These are phyloP conservation scores for Psilocybe cyanescens DNA, from an alignment of 768 basidiomycete genomes.

Conservation along the genomic window DNA sequence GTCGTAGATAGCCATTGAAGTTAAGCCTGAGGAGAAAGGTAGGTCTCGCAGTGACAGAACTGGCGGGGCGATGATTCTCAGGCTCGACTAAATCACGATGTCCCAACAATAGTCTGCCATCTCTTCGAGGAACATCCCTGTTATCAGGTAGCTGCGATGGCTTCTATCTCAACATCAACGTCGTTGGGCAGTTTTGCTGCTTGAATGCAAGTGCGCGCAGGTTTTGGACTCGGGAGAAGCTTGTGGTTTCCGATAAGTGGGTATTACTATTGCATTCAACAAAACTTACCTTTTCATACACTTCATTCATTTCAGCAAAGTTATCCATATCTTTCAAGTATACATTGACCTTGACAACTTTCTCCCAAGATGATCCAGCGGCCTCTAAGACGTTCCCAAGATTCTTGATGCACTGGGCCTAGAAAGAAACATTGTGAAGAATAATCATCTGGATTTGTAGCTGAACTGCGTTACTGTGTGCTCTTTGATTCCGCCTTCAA, in stretches of 20 bases:
- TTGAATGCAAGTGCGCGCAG: conserved; percentile 78
- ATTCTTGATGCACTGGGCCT: conserved; percentile 64
- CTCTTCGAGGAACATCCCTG: neutral
- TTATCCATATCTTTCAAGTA: conserved; percentile 66
- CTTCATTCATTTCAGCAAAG: conserved; percentile 58
- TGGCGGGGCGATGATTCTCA: too few species aligned
- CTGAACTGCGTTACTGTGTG: conserved; percentile 49
- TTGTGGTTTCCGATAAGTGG: conserved; percentile 18
- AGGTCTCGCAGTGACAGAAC: too few species aligned
- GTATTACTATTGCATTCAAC: neutral
- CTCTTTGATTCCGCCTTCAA: conserved; percentile 59
- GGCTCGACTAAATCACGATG: too few species aligned
- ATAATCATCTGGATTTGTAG: neutral
- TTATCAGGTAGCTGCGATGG: conserved; percentile 48
- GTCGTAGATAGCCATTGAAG: too few species aligned
- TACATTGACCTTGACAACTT: conserved; percentile 59
- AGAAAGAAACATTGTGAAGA: neutral
- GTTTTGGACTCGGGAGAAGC: conserved; percentile 61
- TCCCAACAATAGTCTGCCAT: neutral
- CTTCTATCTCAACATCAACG: conserved; percentile 77
- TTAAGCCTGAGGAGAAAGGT: too few species aligned
- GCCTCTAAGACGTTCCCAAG: conserved; percentile 55
- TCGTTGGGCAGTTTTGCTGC: conserved; percentile 69
- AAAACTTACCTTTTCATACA: conserved; percentile 51
- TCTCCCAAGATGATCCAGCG: conserved; percentile 63